A percentile compares a stretch with the other conserved stretches of the same genome.
phyloP scores from a whole-genome alignment of 2,329 filamentous ascomycete species.

The Chrysoporthe cubensis region DNA sequence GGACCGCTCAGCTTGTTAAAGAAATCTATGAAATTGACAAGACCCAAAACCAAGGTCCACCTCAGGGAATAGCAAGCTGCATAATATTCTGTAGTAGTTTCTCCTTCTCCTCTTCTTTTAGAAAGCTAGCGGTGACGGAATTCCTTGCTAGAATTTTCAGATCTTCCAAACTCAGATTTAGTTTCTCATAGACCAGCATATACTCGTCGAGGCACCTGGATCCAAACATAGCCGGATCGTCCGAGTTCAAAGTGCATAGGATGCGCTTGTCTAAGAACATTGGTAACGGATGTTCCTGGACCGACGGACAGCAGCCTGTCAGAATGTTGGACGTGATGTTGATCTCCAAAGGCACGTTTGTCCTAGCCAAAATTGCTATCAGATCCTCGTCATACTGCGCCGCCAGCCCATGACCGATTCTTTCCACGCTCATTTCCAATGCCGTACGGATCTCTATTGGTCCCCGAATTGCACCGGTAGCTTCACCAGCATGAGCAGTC shows the following conservation, averaged over 20 bases:
- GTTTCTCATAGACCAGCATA: slow-evolving; percentile 24
- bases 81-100: slow-evolving; percentile 1
- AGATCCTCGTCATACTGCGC: slow-evolving; percentile 28
- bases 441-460: slow-evolving; percentile 28
- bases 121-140: slow-evolving; percentile 21
- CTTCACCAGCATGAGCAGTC: slow-evolving; percentile 29
- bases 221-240: slow-evolving; percentile 30
- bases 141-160: slow-evolving; percentile 22
- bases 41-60: not conserved
- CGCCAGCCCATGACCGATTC: slow-evolving; percentile 29
- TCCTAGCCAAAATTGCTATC: slow-evolving; percentile 17
- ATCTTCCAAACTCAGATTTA: slow-evolving; percentile 19
- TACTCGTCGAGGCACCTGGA: slow-evolving; percentile 29
- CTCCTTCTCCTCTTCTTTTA: slow-evolving; percentile 2
- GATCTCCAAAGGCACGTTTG: slow-evolving; percentile 27
- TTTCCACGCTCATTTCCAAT: slow-evolving; percentile 26
- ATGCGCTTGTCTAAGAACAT: slow-evolving; percentile 18
- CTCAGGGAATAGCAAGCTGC: not conserved
- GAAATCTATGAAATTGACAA: not conserved
- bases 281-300: slow-evolving; percentile 26
- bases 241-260: slow-evolving; percentile 25
- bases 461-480: slow-evolving; percentile 25
- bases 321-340: slow-evolving; percentile 30
- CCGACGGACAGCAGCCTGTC: slow-evolving; percentile 24
- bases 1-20: too few relatives aligned